phyloP scores from a whole-genome alignment of 2,329 filamentous ascomycete genomes.

The Mycosphaerella sp. region DNA sequence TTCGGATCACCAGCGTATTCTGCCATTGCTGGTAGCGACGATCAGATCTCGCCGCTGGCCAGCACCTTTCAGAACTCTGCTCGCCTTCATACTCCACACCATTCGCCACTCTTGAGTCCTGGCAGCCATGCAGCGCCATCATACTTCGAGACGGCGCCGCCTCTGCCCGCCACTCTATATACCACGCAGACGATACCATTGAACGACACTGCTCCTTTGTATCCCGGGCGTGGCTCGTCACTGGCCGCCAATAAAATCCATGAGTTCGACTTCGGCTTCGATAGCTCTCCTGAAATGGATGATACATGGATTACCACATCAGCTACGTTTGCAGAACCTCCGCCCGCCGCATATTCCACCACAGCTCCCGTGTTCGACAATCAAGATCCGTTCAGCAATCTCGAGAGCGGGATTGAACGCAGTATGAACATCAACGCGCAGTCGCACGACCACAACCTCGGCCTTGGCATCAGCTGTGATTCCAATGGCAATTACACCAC shows the following conservation, averaged over 20 bases:
- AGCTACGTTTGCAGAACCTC: constrained; percentile 18
- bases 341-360: constrained; percentile 9
- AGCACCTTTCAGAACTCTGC: constrained; percentile 29
- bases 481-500: constrained; percentile 23
- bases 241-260: constrained; percentile 25
- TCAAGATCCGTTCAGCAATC: constrained; percentile 21
- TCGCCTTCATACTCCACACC: constrained; percentile 28
- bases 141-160: constrained; percentile 22
- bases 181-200: constrained; percentile 22
- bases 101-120: constrained; percentile 26
- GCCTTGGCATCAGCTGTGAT: constrained; percentile 33
- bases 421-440: constrained; percentile 10
- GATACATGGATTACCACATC: constrained; percentile 17
- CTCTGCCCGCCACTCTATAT: constrained; percentile 20
- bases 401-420: constrained; percentile 11
- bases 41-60: constrained; percentile 29
- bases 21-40: constrained; percentile 23
- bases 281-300: constrained; percentile 18
- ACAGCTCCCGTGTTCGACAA: constrained; percentile 15
- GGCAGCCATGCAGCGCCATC: constrained; percentile 15
- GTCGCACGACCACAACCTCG: constrained; percentile 19
- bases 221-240: constrained; percentile 23
- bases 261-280: constrained; percentile 32
- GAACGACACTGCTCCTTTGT: constrained; percentile 29
- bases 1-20: constrained; percentile 27